Percentiles rank a stretch among this genome's conserved stretches.
Conservation (phyloP, 2,329 filamentous ascomycete genomes). For the Capronia coronata region DNA sequence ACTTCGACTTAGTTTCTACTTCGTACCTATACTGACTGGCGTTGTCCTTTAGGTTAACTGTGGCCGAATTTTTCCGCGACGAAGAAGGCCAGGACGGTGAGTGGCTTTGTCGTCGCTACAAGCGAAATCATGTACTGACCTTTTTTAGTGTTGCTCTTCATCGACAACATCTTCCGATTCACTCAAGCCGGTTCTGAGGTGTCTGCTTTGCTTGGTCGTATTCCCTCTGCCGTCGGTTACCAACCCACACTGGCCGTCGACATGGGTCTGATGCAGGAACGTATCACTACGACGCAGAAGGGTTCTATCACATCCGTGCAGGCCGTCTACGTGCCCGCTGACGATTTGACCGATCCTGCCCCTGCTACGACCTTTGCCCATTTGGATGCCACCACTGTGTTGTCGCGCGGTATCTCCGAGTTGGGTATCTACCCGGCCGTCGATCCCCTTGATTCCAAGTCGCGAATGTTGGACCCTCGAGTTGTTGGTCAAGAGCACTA, state of each 20-base stretch:
- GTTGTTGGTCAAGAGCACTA: constrained; percentile 98
- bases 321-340: constrained; percentile 99
- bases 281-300: constrained; percentile 99
- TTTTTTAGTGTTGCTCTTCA: constrained; percentile 81
- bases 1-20: no score
- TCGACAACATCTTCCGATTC: constrained; percentile 99
- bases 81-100: constrained; percentile 79
- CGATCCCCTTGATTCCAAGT: constrained; percentile 99
- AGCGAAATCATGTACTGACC: constrained; percentile 27
- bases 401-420: constrained; percentile 99
- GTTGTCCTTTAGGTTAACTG: constrained; percentile 40
- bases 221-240: constrained; percentile 99
- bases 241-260: constrained; percentile 97
- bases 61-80: constrained; percentile 79
- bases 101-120: constrained; percentile 31
- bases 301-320: constrained; percentile 99
- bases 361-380: constrained; percentile 99
- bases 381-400: constrained; percentile 99
- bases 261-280: constrained; percentile 99
- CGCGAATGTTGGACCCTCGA: constrained; percentile 98
- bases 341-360: constrained; percentile 99
- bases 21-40: background rate
- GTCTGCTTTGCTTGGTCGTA: constrained; percentile 98
- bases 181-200: constrained; percentile 99
- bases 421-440: constrained; percentile 99